Percentiles rank a stretch among this genome's conserved stretches.
These are phyloP conservation scores for Aspergillus tamarii DNA, from an alignment of 2,329 filamentous ascomycete species.

Conservation along the genomic window DNA sequence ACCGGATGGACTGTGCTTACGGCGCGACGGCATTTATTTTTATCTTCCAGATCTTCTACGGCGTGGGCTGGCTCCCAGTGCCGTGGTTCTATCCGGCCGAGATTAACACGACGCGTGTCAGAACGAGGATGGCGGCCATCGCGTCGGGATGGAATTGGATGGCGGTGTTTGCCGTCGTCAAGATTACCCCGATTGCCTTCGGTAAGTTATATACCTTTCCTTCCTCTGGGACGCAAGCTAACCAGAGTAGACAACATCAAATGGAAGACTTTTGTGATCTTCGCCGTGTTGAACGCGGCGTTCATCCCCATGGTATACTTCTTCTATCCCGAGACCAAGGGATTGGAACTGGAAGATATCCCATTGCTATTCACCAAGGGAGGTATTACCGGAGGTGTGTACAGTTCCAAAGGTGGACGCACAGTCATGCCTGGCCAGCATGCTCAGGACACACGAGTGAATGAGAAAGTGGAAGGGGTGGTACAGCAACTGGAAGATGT, in stretches of 20 bases:
- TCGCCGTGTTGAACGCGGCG: constrained; percentile 25
- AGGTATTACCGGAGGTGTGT: constrained; percentile 23
- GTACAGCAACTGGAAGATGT: constrained; percentile 17
- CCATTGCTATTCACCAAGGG: constrained; percentile 23
- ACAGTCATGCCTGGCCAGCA: constrained; percentile 26
- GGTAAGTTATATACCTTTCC: constrained; percentile 19
- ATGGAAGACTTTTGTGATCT: constrained; percentile 36
- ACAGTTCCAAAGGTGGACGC: constrained; percentile 22
- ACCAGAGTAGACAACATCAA: constrained; percentile 34
- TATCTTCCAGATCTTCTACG: constrained; percentile 51
- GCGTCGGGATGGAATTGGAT: constrained; percentile 43
- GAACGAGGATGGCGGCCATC: constrained; percentile 46
- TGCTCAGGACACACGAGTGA: constrained; percentile 19
- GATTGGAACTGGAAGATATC: constrained; percentile 66
- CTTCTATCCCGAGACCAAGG: constrained; percentile 67
- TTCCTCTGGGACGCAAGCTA: constrained; percentile 14
- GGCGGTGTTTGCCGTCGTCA: constrained; percentile 37
- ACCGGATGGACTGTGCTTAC: constrained; percentile 37
- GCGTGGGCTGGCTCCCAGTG: constrained; percentile 48
- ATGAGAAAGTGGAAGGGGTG: constrained; percentile 21
- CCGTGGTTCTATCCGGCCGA: constrained; percentile 51
- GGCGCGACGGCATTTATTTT: constrained; percentile 50
- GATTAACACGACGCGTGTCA: constrained; percentile 45
- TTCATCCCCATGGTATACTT: constrained; percentile 61
- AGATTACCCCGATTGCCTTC: constrained; percentile 31